phyloP scores from a whole-genome alignment of 2,329 filamentous ascomycete genomes.

The Ophiostoma ips region DNA sequence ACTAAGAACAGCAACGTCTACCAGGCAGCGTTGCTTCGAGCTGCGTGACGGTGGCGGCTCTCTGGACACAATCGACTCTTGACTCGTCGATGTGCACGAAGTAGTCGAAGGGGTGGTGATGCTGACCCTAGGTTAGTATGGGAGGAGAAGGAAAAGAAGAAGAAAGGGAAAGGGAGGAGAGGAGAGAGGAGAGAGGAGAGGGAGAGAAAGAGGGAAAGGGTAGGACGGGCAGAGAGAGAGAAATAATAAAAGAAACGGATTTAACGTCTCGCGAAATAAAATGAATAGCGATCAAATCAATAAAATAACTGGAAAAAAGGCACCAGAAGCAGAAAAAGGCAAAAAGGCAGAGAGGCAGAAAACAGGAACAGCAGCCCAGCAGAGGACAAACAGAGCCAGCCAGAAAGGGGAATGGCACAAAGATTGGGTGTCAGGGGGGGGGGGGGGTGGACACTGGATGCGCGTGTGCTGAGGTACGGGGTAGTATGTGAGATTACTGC shows the following conservation, averaged over 20 bases:
- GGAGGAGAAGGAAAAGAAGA: not conserved
- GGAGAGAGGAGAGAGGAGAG: not conserved
- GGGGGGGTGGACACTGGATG: constrained; percentile 6
- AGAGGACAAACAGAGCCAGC: not conserved
- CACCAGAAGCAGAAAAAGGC: too few species aligned
- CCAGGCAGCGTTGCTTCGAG: not conserved
- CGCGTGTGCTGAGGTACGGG: constrained; percentile 3
- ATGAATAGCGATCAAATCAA: not conserved
- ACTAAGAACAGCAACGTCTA: not conserved
- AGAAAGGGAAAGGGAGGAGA: not conserved
- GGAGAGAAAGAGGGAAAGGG: not conserved
- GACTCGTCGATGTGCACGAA: not conserved
- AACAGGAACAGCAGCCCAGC: not conserved
- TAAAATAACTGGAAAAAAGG: not conserved
- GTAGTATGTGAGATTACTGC: too few species aligned
- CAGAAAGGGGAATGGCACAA: constrained; percentile 9
- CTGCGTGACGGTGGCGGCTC: constrained; percentile 9
- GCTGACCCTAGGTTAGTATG: constrained; percentile 8
- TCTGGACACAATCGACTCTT: constrained; percentile 5
- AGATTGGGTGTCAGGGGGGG: constrained; percentile 11
- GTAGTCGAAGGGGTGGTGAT: constrained; percentile 5
- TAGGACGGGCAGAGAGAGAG: not conserved
- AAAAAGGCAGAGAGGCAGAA: not conserved
- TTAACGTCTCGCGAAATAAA: not conserved
- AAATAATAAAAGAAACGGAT: not conserved